Evolutionary conservation across 2,329 filamentous ascomycete genomes (phyloP), one percentile per base, ranked within the genome.

Genomic region (Fusarium incarnatum): DNA sequence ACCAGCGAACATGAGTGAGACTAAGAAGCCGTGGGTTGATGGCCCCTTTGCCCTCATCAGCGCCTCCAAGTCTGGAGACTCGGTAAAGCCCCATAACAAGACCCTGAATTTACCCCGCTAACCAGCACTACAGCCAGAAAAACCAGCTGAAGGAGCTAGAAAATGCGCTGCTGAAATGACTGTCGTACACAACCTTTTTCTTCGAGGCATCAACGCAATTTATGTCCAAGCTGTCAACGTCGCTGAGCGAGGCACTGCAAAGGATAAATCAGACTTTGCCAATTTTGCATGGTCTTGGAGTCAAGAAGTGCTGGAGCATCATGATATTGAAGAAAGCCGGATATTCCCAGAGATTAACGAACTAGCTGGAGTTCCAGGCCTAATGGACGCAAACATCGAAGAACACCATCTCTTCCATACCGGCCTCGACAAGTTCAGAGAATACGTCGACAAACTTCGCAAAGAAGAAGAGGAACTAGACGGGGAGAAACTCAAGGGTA

Each of bases 381-480:
- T 82, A 25, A 83, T 84, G 81, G 79, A 81, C 16, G 70, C 60
- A 46, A 84, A 82, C 64, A 73, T 83, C 5, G 77, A 78, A 20
- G 81, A 85, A 55, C 83, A 84, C 63, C 73, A 76, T 11, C 71
- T 73, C 2, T 84, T 85, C 59, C 75, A 79, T 18, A 70, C 68
- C 2, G 81, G 81, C 0, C 56, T 84, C 5, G 70, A 76, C 1
- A 52, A 52, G 1, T 80, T 80, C 28, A 67, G 67, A 18, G 64
- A 46, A 7, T 83, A 83, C 64, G 50, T 81, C 11, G 61, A 72
- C 3, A 73, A 62, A 12, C 73, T 80, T 4, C 73, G 68, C 11
- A 73, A 61, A 13, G 73, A 67, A 9, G 72, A 74, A 30, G 74
- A 77, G 13, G 55, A 72, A 20, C 80, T 78, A 42, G 75, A 79